Base-by-base conservation (phyloP, 129 eudicot species). In the Glebionis coronaria region DNA sequence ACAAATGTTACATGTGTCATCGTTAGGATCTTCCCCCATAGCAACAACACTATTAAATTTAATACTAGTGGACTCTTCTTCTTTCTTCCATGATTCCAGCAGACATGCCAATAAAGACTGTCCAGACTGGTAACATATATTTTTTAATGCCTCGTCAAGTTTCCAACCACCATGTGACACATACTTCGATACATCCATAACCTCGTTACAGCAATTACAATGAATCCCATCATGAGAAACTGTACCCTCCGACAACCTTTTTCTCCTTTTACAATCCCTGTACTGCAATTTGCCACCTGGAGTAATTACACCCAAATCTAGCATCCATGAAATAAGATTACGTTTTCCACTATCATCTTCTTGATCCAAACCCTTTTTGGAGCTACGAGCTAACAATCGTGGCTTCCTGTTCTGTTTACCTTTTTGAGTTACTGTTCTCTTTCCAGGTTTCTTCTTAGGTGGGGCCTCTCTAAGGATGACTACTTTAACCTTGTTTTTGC, bases 1-100 rank as follows among this genome's bases (percentile, higher is more conserved):
- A 49, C 99, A 93, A 25, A 88, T 76, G 67, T 82, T 87, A 74
- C 99, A 93, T 4, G 99, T 93, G 63, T 93, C 99, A 76, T 93
- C 99, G 75, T 86, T 86, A 56, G 95, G 97, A 63, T 93, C 99
- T 54, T 74, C 96, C 54, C 82, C 95, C 57, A 63, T 78, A 62
- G 87, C 83, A 74, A 74, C 82, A 50, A 87, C 95, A 44, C 4
- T 13, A 78, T 77, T 79, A 38, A 88, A 88, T 35, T 69, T 78
- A 42, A 82, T 54, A 27, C 51, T 60, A 51, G 72, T 69, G 5
- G 76, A 61, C 46, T 75, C 81, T 69, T 69, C 73, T 63, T 84
- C 90, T 61, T 89, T 89, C 64, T 71, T 80, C 97, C 95, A 93
- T 1, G 97, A 76, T 56, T 93, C 82, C 55, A 59, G 47, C 66